Evolutionary conservation across 768 basidiomycete genomes (phyloP), one percentile per base, ranked within the genome.

Genomic region (Ephemerocybe angulata): DNA sequence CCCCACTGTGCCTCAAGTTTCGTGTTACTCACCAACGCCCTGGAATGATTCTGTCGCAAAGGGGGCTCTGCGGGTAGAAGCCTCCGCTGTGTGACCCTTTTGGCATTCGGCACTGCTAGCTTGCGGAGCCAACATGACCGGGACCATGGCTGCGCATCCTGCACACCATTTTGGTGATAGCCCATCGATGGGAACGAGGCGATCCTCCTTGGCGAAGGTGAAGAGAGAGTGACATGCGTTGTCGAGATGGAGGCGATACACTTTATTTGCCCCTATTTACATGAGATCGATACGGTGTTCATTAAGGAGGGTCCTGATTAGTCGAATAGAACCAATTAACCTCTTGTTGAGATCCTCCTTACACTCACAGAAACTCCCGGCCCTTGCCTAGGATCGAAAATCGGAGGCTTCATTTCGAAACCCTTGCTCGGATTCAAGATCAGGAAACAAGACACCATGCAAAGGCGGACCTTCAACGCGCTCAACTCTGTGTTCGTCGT

Each of bases 401-500:
- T 56, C 55, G 41, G 55, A 38, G 48, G 41, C 7, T 31, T 44
- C 17, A 51, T 21, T 25, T 56, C 50, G 15, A 55, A 15, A 50
- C 5, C 27, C 12, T 31, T 22, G 35, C 24, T 50, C n/a, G 40
- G 3, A n/a, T n/a, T n/a, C n/a, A n/a, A n/a, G n/a, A 28, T 25
- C 50, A 51, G 35, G 48, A 50, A 27, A 44, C 11, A 25, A 29
- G 50, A 68, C 60, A n/a, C n/a, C n/a, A 87, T 88, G 82, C 84
- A 86, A 65, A 77, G 89, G 57, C 88, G 89, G 67, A 84, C 80
- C 37, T 93, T 94, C 73, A 85, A 80, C 57, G 80, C 92, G 3
- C 84, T 95, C 63, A 90, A 90, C 68, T 91, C 90, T 52, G 87
- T 81, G 47, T 95, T 94, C 66, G 73, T 92, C 58, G 90, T 96